Evolutionary conservation across 2,329 filamentous ascomycete genomes (phyloP).

Genomic region (Lasiodiplodia hormozganensis): DNA sequence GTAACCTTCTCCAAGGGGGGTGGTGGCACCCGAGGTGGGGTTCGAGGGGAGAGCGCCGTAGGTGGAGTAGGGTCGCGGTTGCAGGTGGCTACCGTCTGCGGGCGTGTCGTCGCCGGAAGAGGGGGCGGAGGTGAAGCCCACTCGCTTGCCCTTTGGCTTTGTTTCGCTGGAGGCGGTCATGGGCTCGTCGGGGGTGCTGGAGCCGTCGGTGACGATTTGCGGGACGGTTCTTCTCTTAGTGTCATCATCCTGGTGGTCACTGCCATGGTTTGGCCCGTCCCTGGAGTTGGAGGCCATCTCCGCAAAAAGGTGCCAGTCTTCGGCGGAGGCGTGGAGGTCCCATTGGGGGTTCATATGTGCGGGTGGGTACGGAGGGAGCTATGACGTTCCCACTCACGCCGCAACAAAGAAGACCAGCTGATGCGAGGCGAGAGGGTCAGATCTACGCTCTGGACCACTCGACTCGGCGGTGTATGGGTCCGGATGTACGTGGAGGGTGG

Average conservation of each 20-base stretch:
- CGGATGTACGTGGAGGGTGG: conserved; percentile 25
- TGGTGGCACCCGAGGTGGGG: conserved; percentile 27
- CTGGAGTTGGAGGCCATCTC: conserved; percentile 26
- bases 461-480: conserved; percentile 26
- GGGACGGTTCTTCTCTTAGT: background rate
- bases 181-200: conserved; percentile 17
- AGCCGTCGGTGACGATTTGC: conserved; percentile 23
- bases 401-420: conserved; percentile 21
- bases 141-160: conserved; percentile 25
- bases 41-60: conserved; percentile 17
- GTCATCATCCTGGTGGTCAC: background rate
- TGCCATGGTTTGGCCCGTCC: conserved; percentile 22
- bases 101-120: conserved; percentile 22
- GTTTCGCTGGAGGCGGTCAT: background rate
- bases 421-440: conserved; percentile 21
- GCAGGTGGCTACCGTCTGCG: conserved; percentile 1
- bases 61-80: conserved; percentile 14
- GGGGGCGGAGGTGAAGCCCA: conserved; percentile 27
- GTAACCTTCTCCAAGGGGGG: conserved; percentile 18
- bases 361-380: conserved; percentile 29
- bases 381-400: conserved; percentile 23
- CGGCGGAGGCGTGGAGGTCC: conserved; percentile 25
- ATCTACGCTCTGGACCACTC: conserved; percentile 27
- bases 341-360: conserved; percentile 30
- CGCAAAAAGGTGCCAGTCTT: conserved; percentile 28